Conservation (phyloP, 495 filamentous ascomycete species). For the Gamarada debralockiae region DNA sequence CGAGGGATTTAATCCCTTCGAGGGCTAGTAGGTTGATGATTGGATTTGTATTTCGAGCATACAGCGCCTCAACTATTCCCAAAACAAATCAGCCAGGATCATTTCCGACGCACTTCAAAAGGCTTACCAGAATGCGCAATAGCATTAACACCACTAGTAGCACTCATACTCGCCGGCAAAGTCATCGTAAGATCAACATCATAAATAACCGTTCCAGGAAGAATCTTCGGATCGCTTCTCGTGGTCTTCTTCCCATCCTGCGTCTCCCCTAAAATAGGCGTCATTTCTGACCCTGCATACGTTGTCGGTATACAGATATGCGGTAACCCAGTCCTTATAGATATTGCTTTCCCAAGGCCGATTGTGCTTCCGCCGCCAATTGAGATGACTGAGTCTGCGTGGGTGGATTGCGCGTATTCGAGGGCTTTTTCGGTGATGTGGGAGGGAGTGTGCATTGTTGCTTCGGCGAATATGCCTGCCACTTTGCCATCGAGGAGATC, state of each 20-base stretch:
- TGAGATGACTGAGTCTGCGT: constrained; percentile 53
- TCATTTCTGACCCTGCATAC: constrained; percentile 69
- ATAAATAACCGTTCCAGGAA: constrained; percentile 64
- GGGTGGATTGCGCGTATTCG: constrained; percentile 40
- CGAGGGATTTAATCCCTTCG: constrained; percentile 52
- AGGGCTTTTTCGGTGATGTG: constrained; percentile 59
- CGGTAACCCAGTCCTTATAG: constrained; percentile 56
- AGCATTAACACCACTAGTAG: constrained; percentile 65
- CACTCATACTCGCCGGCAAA: constrained; percentile 53
- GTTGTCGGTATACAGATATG: constrained; percentile 68
- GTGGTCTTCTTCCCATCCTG: constrained; percentile 61
- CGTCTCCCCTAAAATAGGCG: constrained; percentile 65
- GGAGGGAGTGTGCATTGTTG: constrained; percentile 66
- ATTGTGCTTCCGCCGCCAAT: constrained; percentile 66
- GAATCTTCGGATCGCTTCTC: constrained; percentile 58
- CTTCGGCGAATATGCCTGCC: constrained; percentile 57
- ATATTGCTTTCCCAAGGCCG: constrained; percentile 64
- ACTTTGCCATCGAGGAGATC: constrained; percentile 44
- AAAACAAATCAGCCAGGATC: not conserved
- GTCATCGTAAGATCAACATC: constrained; percentile 67
- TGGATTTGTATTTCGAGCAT: constrained; percentile 59
- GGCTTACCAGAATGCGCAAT: constrained; percentile 60
- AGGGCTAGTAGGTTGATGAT: constrained; percentile 54
- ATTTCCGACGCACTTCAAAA: not conserved
- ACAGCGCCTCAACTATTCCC: constrained; percentile 57